phyloP scores from a whole-genome alignment of 1,139 yeast species.

The Arxiozyma slooffiae region DNA sequence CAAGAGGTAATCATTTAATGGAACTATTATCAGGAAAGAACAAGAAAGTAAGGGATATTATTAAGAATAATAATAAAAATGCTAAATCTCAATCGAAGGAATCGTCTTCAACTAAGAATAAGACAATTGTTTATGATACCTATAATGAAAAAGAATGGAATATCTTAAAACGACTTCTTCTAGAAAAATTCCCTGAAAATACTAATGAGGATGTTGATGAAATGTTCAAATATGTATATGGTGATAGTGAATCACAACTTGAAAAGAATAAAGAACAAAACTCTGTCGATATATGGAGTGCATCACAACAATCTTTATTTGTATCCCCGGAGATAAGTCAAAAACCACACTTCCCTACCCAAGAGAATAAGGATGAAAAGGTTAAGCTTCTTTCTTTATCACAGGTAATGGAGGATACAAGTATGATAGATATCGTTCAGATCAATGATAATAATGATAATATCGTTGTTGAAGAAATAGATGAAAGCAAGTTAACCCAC shows the following conservation, averaged over 20 bases:
- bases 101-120: neutral
- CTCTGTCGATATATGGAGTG: constrained; percentile 18
- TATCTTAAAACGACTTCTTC: constrained; percentile 12
- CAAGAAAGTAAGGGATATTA: constrained; percentile 18
- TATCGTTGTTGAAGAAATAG: constrained; percentile 3
- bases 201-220: constrained; percentile 16
- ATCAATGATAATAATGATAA: neutral
- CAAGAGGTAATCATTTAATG: constrained; percentile 17
- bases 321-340: neutral
- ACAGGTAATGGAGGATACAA: constrained; percentile 22
- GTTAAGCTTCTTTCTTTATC: constrained; percentile 19
- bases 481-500: neutral
- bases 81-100: constrained; percentile 1
- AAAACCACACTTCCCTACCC: neutral
- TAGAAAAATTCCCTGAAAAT: constrained; percentile 18
- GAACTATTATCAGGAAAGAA: constrained; percentile 26
- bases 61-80: neutral
- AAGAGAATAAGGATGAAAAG: constrained; percentile 3
- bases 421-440: constrained; percentile 1
- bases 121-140: constrained; percentile 12
- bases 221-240: constrained; percentile 21
- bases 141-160: constrained; percentile 27
- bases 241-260: constrained; percentile 9
- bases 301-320: constrained; percentile 22
- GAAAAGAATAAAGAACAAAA: neutral